A percentile compares a stretch with the other conserved stretches of the same genome.
Conservation (phyloP, 768 basidiomycete genomes). For the Termitomyces titanicus region DNA sequence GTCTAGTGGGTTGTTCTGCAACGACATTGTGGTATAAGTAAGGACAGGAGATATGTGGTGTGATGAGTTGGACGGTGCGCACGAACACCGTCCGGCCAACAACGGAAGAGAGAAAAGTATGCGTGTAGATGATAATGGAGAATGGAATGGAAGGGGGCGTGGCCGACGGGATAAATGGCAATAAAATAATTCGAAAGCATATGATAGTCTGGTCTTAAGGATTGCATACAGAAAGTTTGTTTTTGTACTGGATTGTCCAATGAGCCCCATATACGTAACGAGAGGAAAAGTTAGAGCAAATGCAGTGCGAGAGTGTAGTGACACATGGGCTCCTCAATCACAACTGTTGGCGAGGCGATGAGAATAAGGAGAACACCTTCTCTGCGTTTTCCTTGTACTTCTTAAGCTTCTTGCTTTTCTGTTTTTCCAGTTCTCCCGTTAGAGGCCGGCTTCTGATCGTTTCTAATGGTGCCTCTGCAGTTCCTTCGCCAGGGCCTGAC, state of each 20-base stretch:
- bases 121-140: slow-evolving; percentile 17
- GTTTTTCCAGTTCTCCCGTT: slow-evolving; percentile 49
- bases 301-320: slow-evolving; percentile 1
- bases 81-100: slow-evolving; percentile 1
- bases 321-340: slow-evolving; percentile 7
- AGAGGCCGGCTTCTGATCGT: slow-evolving; percentile 21
- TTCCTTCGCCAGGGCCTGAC: slow-evolving; percentile 50
- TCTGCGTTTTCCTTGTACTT: slow-evolving; percentile 87
- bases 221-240: slow-evolving; percentile 15
- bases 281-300: slow-evolving; percentile 6
- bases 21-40: slow-evolving; percentile 20
- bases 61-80: not conserved
- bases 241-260: slow-evolving; percentile 5
- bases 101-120: slow-evolving; percentile 5
- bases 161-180: slow-evolving; percentile 22
- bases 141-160: slow-evolving; percentile 10
- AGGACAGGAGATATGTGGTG: slow-evolving; percentile 14
- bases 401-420: slow-evolving; percentile 73
- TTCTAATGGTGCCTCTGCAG: slow-evolving; percentile 15
- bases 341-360: slow-evolving; percentile 55
- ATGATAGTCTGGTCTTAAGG: slow-evolving; percentile 14
- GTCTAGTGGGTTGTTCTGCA: slow-evolving; percentile 20
- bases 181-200: slow-evolving; percentile 27
- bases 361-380: slow-evolving; percentile 81
- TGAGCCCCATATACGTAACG: slow-evolving; percentile 8